Evolutionary conservation across 2,329 filamentous ascomycete species (phyloP), one percentile per base, ranked within the genome.

Genomic region (Escovopsis sp.): DNA sequence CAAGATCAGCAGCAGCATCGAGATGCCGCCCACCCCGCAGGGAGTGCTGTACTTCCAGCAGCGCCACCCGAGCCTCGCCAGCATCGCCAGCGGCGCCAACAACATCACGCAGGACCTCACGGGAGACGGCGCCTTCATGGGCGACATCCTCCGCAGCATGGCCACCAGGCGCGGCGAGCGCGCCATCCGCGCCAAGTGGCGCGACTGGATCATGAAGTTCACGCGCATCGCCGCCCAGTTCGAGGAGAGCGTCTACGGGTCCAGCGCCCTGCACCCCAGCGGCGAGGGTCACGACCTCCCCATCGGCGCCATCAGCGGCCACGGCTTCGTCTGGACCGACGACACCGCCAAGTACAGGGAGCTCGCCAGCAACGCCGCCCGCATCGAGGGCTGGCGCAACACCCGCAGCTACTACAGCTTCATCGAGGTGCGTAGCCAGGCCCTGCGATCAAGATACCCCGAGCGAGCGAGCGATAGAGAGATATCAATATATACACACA

Each of bases 331-430:
- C 30, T 98, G 91, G 91, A 65, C 81, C 3, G 85, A 94, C 52
- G 86, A 95, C 43, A 66, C 70, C 34, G 72, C 81, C 7, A 89
- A 86, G 61, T 74, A 83, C 52, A 81, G 80, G 52, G 91, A 98
- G 62, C 73, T 98, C 32, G 84, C 87, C 13, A 89, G 87, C 3
- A 94, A 94, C 46, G 86, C 91, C 37, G 86, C 84, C 43, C 74
- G 91, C 43, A 93, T 98, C 47, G 91, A 98, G 64, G 91, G 89
- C 43, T 98, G 91, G 91, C 79, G 91, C 50, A 93, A 86, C 48
- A 96, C 91, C 1, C 74, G 91, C 46, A 94, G 85, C 54, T 98
- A 98, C 57, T 94, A 93, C 63, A 87, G 84, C 50, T 96, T 86
- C 57, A 89, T 96, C 48, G 85, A 94, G 67, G 84, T 79, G 61